Base-by-base conservation (phyloP, 768 basidiomycete species). In the Boletus speciosus region DNA sequence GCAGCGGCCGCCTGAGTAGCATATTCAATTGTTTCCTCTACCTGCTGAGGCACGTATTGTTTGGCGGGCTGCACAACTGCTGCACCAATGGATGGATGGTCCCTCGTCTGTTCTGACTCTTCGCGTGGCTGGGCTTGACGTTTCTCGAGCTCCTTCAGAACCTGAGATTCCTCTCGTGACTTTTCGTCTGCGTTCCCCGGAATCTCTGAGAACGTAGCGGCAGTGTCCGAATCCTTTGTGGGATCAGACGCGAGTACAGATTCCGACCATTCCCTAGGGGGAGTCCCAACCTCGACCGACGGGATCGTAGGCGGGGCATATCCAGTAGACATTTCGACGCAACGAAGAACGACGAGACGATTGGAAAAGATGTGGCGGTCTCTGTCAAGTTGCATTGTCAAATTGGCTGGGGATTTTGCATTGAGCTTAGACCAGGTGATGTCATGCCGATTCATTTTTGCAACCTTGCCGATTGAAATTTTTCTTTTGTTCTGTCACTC, bases 391-490 rank as follows among this genome's bases (percentile, higher is more conserved):
- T 23, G 27, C 4, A 10, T 15, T 8, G 39, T 34, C 23, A 16
- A 40, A 32, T 32, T 14, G 43, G 37, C 21, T 34, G 34, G 12
- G 34, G n/a, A 23, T 50, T 43, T 55, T 38, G 47, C 11, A 36
- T 14, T 42, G 32, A 32, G 49, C 63, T 40, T 4, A 36, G 64
- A 49, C 60, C 42, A 51, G 52, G 38, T 66, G 65, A 66, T 68
- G 65, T 66, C 65, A 66, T 66, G 60, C 60, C 63, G 63, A 44
- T 6, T 25, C 8, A 16, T 31, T 43, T 47, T 32, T 23, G 35
- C 9, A 32, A 40, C 39, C 0, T 14, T 55, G 64, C 64, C 63
- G 64, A 14, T 36, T 52, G 38, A 25, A 48, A 29, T 1, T 29
- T 29, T 29, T 29, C 8, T 9, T 2, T 9, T 9, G 29, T 29